A percentile compares a stretch with the other conserved stretches of the same genome.
Evolutionary conservation across 1,284 basidiomycete species (phyloP).

Genomic region (Leccinum insolens): DNA sequence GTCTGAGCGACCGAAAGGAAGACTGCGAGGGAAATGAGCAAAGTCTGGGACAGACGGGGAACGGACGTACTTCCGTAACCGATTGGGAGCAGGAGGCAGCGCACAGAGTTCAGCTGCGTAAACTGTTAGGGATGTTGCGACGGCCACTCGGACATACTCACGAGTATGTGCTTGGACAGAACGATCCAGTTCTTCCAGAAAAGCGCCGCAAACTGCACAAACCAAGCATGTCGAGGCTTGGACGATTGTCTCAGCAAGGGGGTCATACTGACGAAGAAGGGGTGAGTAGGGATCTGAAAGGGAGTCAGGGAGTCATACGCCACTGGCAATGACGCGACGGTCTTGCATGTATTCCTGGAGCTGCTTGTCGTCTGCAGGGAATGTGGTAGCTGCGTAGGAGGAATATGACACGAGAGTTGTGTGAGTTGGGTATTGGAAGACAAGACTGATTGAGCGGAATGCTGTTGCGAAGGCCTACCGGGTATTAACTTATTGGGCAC

Average conservation of each 20-base stretch:
- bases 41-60: neutral
- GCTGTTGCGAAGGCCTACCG: conserved; percentile 16
- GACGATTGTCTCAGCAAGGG: conserved; percentile 69
- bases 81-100: conserved; percentile 70
- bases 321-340: conserved; percentile 61
- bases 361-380: conserved; percentile 62
- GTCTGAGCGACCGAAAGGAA: conserved; percentile 68
- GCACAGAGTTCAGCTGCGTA: conserved; percentile 59
- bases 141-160: conserved; percentile 40
- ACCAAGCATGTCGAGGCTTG: conserved; percentile 12
- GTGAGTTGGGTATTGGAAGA: conserved; percentile 13
- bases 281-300: neutral
- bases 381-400: conserved; percentile 53
- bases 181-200: conserved; percentile 80
- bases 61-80: conserved; percentile 51
- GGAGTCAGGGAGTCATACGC: conserved; percentile 45
- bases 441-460: conserved; percentile 3
- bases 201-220: conserved; percentile 62
- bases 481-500: conserved; percentile 6
- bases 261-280: conserved; percentile 73
- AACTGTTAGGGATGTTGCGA: neutral
- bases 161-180: conserved; percentile 62
- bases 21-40: conserved; percentile 30
- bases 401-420: conserved; percentile 22
- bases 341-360: conserved; percentile 76